Evolutionary conservation across 768 basidiomycete species (phyloP).

Genomic region (Psilocybe subaeruginosa): DNA sequence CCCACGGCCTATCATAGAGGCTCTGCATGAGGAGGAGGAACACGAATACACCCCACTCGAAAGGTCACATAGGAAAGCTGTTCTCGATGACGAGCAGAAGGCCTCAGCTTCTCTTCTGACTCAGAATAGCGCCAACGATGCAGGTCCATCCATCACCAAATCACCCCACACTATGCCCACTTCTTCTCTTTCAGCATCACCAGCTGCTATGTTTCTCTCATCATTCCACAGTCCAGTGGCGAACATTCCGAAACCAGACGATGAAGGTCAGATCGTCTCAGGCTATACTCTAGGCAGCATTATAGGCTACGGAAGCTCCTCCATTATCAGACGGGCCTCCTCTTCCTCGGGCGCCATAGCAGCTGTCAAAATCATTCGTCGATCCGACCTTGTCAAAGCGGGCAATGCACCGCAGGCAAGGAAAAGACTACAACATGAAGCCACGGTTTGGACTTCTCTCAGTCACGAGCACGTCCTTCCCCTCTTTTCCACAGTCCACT

Average conservation of each 20-base stretch:
- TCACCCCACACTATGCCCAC: slow-evolving; percentile 13
- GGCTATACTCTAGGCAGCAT: slow-evolving; percentile 78
- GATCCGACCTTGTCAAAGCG: slow-evolving; percentile 57
- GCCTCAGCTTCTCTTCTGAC: slow-evolving; percentile 23
- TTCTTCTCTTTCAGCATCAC: slow-evolving; percentile 46
- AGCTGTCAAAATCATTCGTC: slow-evolving; percentile 84
- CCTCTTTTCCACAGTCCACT: slow-evolving; percentile 67
- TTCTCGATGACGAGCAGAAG: slow-evolving; percentile 27
- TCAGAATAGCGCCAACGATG: slow-evolving; percentile 6
- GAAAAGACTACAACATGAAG: slow-evolving; percentile 71
- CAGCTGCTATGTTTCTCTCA: slow-evolving; percentile 77
- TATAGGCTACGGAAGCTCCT: slow-evolving; percentile 83
- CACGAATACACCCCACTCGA: neutral
- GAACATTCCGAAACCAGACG: slow-evolving; percentile 50
- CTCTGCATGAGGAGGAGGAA: slow-evolving; percentile 16
- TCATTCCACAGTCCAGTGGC: slow-evolving; percentile 52
- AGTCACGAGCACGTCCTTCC: slow-evolving; percentile 88
- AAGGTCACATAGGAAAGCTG: slow-evolving; percentile 8
- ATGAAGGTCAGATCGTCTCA: slow-evolving; percentile 66
- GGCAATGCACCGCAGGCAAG: slow-evolving; percentile 47
- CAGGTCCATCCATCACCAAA: slow-evolving; percentile 32
- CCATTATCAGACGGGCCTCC: slow-evolving; percentile 73
- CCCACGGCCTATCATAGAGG: slow-evolving; percentile 3
- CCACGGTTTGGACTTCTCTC: slow-evolving; percentile 71
- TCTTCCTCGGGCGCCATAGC: slow-evolving; percentile 65